These are phyloP conservation scores for Leccinellum rugosiceps DNA, from an alignment of 768 basidiomycete genomes.

Conservation along the genomic window DNA sequence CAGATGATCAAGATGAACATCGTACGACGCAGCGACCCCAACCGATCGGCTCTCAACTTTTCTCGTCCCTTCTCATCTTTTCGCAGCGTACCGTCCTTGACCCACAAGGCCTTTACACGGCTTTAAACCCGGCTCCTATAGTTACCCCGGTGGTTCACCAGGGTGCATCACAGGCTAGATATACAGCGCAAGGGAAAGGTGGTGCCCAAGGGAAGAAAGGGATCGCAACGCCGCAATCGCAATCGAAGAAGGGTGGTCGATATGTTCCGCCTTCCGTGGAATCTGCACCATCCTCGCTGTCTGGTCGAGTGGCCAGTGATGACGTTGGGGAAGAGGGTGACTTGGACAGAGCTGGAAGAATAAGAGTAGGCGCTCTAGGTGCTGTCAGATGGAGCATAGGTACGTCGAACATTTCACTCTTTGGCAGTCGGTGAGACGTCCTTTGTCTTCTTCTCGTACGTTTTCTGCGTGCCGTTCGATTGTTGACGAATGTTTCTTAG, in stretches of 20 bases:
- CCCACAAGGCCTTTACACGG: slow-evolving; percentile 53
- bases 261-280: slow-evolving; percentile 30
- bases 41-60: slow-evolving; percentile 29
- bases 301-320: slow-evolving; percentile 21
- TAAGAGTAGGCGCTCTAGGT: slow-evolving; percentile 68
- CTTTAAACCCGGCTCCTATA: slow-evolving; percentile 64
- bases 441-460: not conserved
- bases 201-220: slow-evolving; percentile 19
- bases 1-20: slow-evolving; percentile 3
- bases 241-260: slow-evolving; percentile 32
- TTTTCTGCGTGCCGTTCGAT: not conserved
- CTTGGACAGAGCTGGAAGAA: slow-evolving; percentile 62
- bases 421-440: not conserved
- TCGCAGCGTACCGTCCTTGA: slow-evolving; percentile 54
- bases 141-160: slow-evolving; percentile 18
- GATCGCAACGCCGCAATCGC: slow-evolving; percentile 20
- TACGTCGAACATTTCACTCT: slow-evolving; percentile 33
- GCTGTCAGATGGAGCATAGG: slow-evolving; percentile 61
- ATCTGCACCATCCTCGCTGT: slow-evolving; percentile 25
- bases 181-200: slow-evolving; percentile 1
- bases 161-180: not conserved
- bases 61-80: slow-evolving; percentile 46
- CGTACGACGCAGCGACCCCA: not conserved
- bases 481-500: slow-evolving; percentile 9
- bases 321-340: slow-evolving; percentile 60